These are phyloP conservation scores for Backusella macrospora DNA, from an alignment of 192 early-diverging fungal genomes.

Conservation along the genomic window DNA sequence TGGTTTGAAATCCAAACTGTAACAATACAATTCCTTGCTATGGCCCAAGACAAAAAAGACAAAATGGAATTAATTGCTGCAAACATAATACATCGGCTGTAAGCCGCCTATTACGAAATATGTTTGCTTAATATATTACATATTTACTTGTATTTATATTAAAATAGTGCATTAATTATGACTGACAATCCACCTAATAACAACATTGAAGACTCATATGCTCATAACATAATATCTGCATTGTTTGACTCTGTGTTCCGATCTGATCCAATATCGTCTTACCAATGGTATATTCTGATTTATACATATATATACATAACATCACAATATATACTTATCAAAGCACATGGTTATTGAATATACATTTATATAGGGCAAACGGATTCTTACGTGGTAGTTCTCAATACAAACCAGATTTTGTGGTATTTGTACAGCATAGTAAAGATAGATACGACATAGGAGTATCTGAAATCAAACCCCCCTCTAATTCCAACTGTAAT, in stretches of 20 bases:
- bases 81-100: too few species aligned
- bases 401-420: neutral
- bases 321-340: neutral
- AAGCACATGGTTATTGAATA: neutral
- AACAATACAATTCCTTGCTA: too few species aligned
- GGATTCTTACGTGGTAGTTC: neutral
- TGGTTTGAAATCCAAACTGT: neutral
- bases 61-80: too few species aligned
- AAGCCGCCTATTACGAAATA: too few species aligned
- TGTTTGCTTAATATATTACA: too few species aligned
- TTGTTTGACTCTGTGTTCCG: neutral
- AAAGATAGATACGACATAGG: neutral
- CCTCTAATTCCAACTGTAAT: neutral
- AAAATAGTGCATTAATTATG: too few species aligned
- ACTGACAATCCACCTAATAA: too few species aligned
- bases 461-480: neutral
- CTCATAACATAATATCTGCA: neutral
- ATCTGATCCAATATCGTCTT: neutral
- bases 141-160: too few species aligned
- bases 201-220: too few species aligned
- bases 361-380: neutral
- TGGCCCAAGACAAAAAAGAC: too few species aligned
- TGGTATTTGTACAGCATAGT: neutral
- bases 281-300: neutral
- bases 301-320: neutral